phyloP scores from a whole-genome alignment of 1,284 basidiomycete genomes.

The Tausonia pullulans region DNA sequence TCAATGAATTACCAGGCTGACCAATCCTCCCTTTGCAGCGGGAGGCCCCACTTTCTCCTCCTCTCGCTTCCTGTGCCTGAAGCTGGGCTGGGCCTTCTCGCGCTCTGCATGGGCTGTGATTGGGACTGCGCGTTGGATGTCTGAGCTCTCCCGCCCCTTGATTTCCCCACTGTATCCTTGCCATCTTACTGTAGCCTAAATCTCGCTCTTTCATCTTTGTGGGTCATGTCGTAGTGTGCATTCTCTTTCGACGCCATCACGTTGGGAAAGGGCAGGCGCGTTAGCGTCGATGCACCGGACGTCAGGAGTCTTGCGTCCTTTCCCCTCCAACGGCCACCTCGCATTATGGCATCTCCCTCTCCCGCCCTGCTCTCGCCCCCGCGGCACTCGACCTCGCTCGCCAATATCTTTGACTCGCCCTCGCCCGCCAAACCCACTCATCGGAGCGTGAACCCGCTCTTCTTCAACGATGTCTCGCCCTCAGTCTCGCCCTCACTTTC shows the following conservation, averaged over 20 bases:
- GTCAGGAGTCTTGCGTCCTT: neutral
- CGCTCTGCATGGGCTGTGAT: neutral
- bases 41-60: neutral
- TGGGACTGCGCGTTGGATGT: neutral
- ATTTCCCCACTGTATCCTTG: neutral
- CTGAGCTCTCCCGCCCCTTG: neutral
- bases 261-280: neutral
- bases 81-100: neutral
- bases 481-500: constrained; percentile 38
- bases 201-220: no score
- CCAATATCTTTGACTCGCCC: constrained; percentile 17
- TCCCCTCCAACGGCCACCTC: neutral
- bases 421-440: constrained; percentile 15
- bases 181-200: no score
- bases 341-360: constrained; percentile 1
- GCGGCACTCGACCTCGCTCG: neutral
- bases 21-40: no score
- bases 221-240: neutral
- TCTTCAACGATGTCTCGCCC: constrained; percentile 36
- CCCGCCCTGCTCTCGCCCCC: neutral
- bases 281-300: neutral
- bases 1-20: no score
- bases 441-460: constrained; percentile 20
- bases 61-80: neutral
- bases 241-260: neutral